phyloP scores from a whole-genome alignment of 2,329 filamentous ascomycete genomes.

The Penicillium olsonii region DNA sequence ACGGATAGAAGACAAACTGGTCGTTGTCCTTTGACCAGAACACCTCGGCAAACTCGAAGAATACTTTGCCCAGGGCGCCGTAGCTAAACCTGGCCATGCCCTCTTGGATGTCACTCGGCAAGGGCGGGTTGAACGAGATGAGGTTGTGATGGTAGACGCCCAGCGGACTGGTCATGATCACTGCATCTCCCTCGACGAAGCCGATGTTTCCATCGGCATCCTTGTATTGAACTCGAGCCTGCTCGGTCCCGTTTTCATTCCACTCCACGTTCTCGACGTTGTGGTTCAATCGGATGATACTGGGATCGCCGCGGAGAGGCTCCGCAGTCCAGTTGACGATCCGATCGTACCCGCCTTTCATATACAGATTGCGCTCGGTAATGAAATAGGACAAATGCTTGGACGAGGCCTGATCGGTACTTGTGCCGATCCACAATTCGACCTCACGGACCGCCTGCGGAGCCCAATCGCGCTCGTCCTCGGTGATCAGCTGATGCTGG shows the following conservation, averaged over 20 bases:
- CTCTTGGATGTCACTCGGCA: conserved; percentile 39
- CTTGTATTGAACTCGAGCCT: conserved; percentile 13
- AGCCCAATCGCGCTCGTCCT: conserved; percentile 47
- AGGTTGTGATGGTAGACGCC: conserved; percentile 43
- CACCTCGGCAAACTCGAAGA: conserved; percentile 47
- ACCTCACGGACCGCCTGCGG: conserved; percentile 48
- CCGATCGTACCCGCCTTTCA: conserved; percentile 49
- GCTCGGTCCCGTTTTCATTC: conserved; percentile 28
- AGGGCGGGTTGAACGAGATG: conserved; percentile 41
- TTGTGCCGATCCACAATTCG: conserved; percentile 48
- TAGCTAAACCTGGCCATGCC: conserved; percentile 44
- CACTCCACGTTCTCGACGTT: conserved; percentile 43
- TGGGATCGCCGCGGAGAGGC: conserved; percentile 35
- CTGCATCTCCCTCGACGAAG: conserved; percentile 39
- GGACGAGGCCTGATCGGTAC: conserved; percentile 44
- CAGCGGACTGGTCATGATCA: conserved; percentile 44
- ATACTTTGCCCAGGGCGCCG: conserved; percentile 47
- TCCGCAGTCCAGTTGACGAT: conserved; percentile 46
- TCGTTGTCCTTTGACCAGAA: conserved; percentile 51
- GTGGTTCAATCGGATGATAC: conserved; percentile 41
- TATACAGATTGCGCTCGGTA: conserved; percentile 48
- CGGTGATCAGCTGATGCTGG: conserved; percentile 44
- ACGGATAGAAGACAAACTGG: conserved; percentile 49
- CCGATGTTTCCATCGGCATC: conserved; percentile 25
- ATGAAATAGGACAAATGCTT: conserved; percentile 48